Percentiles rank a stretch among this genome's conserved stretches.
Evolutionary conservation across 345 rosid genomes (phyloP).

Genomic region (Hibiscus syriacus): DNA sequence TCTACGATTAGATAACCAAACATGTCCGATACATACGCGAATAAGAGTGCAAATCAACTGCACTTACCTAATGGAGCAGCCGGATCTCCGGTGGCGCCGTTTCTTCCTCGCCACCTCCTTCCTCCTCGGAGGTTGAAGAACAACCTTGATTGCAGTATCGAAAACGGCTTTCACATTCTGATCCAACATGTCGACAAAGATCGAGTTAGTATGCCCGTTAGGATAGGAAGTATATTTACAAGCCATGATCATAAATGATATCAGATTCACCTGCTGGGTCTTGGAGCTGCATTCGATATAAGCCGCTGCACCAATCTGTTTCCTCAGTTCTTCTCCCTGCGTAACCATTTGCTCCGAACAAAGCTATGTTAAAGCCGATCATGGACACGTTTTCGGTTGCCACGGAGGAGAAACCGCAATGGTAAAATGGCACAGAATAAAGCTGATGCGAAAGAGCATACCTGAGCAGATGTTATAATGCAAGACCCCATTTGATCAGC

Average conservation of each 20-base stretch:
- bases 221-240: background rate
- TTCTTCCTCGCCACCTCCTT: slow-evolving; percentile 60
- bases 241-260: background rate
- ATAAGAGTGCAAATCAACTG: too few species aligned
- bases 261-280: slow-evolving; percentile 70
- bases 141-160: slow-evolving; percentile 91
- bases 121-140: slow-evolving; percentile 93
- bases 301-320: slow-evolving; percentile 91
- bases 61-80: slow-evolving; percentile 70
- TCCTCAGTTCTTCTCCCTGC: slow-evolving; percentile 93
- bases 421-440: background rate
- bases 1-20: too few species aligned
- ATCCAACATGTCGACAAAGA: background rate
- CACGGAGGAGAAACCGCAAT: background rate
- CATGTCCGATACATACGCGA: too few species aligned
- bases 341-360: background rate
- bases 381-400: background rate
- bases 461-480: slow-evolving; percentile 73
- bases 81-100: slow-evolving; percentile 56
- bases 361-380: background rate
- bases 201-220: background rate
- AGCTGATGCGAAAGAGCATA: slow-evolving; percentile 6
- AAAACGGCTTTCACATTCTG: slow-evolving; percentile 95
- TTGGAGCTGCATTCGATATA: slow-evolving; percentile 97
- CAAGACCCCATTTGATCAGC: slow-evolving; percentile 60